Base-by-base conservation (phyloP, 1,284 basidiomycete genomes). In the Mycena sp. region DNA sequence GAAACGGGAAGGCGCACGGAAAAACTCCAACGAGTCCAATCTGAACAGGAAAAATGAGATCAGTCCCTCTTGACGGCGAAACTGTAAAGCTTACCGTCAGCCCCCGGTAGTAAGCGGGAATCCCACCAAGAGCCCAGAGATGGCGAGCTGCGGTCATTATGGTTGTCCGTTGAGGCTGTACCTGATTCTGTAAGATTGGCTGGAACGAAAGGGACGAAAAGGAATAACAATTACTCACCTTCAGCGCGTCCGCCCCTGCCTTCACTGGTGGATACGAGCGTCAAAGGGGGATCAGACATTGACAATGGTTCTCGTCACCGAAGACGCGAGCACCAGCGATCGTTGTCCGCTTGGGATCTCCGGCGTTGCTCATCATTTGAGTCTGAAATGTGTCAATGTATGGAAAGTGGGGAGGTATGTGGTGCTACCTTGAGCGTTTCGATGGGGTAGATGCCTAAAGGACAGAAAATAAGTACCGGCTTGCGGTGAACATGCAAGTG, bases 81-180 rank as follows among this genome's bases (percentile, higher is more conserved):
- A 19, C 52, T 17, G 35, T 11, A 54, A 30, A 58, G 38, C 92
- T 76, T 76, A 96, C 96, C 38, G 89, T 87, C 65, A 99, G 77
- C 55, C 98, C 97, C 51, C 96, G 89, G 79, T 99, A 99, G 76
- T 93, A 99, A 35, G 93, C 89, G 65, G 89, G 84, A 19, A 94
- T 60, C 12, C 93, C 91, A 21, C 97, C 97, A n/a, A 93, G 74
- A 61, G 83, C 83, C 93, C 93, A 98, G 74, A 87, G 79, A 68
- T 85, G 85, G 70, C 76, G 90, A 38, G 86, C 85, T 6, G 91
- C 85, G 25, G 85, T 80, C 19, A 85, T 70, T 58, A 92, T 78
- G 67, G 86, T 85, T 60, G 83, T 35, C 32, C 32, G 83, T 71
- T 88, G 88, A n/a, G n/a, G n/a, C n/a, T n/a, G n/a, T 69, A 26